Base-by-base conservation (phyloP, 768 basidiomycete species). In the Floccularia luteovirens region DNA sequence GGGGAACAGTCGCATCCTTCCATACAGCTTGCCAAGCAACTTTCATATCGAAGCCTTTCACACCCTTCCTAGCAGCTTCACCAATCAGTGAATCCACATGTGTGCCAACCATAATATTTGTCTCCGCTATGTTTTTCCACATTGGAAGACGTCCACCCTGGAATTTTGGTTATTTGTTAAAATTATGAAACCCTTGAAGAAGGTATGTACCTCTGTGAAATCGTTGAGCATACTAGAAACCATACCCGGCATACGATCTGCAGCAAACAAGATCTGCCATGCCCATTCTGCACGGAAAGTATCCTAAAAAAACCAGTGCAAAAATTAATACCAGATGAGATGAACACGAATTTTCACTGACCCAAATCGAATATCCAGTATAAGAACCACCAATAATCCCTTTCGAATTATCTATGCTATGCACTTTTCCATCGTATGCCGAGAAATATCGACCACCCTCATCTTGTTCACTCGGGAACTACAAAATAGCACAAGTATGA, bases 381-480 rank as follows among this genome's bases (percentile, higher is more conserved):
- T 88, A 89, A 0, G 82, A 86, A n/a, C 63, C 60, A 13, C 81
- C 77, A n/a, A n/a, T n/a, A n/a, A 50, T 56, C 14, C 48, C 45
- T n/a, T n/a, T n/a, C n/a, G n/a, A n/a, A n/a, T n/a, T n/a, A n/a
- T n/a, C n/a, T n/a, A n/a, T n/a, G 20, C 70, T 53, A 35, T 86
- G 82, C 0, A 89, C 58, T 4, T 58, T 44, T 37, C 82, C 75
- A 41, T 86, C 79, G 43, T 90, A 89, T 1, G 75, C 88, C 4
- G 86, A 89, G 56, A 82, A 90, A 56, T 90, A 89, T n/a, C n/a
- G n/a, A n/a, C n/a, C n/a, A n/a, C n/a, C n/a, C n/a, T 90, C 87
- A 45, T 70, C 64, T 43, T 83, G 74, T 51, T 89, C 85, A 48
- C 80, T 82, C 0, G 88, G 88, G 46, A 85, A 89, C 76, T 88